Conservation (phyloP, 805 yeast genomes). For the Metschnikowia santaceciliae region DNA sequence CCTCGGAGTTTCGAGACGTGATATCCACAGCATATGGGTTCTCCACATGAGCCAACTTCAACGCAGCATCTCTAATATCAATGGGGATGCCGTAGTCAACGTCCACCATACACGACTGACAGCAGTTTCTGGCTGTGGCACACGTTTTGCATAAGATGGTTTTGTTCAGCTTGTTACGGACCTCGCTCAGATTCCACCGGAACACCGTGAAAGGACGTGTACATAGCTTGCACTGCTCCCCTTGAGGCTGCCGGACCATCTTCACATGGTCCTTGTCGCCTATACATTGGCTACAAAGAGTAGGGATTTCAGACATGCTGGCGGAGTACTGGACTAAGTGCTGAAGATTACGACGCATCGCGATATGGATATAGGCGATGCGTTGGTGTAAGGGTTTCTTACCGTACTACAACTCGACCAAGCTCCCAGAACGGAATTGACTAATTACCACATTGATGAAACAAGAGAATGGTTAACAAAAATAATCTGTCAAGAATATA, state of each 20-base stretch:
- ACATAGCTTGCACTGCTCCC: constrained; percentile 83
- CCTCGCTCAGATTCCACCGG: constrained; percentile 59
- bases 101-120: constrained; percentile 86
- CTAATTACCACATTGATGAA: no score
- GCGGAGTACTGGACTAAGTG: not conserved
- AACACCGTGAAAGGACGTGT: constrained; percentile 80
- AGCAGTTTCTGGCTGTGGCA: constrained; percentile 73
- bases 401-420: not conserved
- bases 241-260: constrained; percentile 64
- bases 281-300: constrained; percentile 69
- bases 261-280: constrained; percentile 66
- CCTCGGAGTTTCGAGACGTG: constrained; percentile 28
- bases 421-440: not conserved
- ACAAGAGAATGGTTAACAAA: no score
- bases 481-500: not conserved
- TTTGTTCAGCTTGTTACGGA: constrained; percentile 43
- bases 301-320: constrained; percentile 41
- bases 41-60: constrained; percentile 57
- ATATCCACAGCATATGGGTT: constrained; percentile 23
- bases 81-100: constrained; percentile 77
- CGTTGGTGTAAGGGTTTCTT: not conserved
- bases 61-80: constrained; percentile 72
- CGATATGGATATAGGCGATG: not conserved
- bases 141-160: constrained; percentile 79
- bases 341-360: constrained; percentile 1